Evolutionary conservation across 1,139 yeast genomes (phyloP).

Genomic region (Kodamaea sp.): DNA sequence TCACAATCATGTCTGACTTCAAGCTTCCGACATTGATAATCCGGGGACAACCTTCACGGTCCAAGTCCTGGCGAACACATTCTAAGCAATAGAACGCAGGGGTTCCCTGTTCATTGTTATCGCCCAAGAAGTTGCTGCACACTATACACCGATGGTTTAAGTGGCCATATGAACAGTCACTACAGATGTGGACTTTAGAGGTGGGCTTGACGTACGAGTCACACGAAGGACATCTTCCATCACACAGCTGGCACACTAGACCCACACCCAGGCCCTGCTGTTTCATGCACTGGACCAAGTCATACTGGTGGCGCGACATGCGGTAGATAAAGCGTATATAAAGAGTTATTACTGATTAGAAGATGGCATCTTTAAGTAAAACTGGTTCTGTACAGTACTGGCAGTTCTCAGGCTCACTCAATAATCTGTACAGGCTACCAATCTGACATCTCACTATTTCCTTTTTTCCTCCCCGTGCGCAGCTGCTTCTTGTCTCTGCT

Average conservation of each 20-base stretch:
- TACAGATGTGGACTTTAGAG: conserved; percentile 74
- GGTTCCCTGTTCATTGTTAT: conserved; percentile 41
- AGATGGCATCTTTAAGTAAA: no score
- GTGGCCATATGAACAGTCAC: conserved; percentile 80
- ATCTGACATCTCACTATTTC: no score
- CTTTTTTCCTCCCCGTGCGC: no score
- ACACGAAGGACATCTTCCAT: conserved; percentile 89
- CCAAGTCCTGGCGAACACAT: conserved; percentile 78
- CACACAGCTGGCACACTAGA: conserved; percentile 78
- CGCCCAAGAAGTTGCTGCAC: conserved; percentile 60
- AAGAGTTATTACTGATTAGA: no score
- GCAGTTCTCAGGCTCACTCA: no score
- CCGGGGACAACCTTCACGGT: conserved; percentile 92
- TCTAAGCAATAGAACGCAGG: conserved; percentile 86
- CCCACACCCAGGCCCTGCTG: conserved; percentile 80
- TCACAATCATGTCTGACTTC: conserved; percentile 57
- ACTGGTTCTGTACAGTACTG: no score
- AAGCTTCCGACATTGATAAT: conserved; percentile 78
- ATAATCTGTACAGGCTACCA: no score
- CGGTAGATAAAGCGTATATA: no score
- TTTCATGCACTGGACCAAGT: conserved; percentile 80
- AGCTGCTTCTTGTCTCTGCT: no score
- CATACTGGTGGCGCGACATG: conserved; percentile 93
- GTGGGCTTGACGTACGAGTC: conserved; percentile 84
- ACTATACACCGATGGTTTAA: conserved; percentile 65